Conservation (phyloP, 306 rosid species). For the Fagus sylvatica region DNA sequence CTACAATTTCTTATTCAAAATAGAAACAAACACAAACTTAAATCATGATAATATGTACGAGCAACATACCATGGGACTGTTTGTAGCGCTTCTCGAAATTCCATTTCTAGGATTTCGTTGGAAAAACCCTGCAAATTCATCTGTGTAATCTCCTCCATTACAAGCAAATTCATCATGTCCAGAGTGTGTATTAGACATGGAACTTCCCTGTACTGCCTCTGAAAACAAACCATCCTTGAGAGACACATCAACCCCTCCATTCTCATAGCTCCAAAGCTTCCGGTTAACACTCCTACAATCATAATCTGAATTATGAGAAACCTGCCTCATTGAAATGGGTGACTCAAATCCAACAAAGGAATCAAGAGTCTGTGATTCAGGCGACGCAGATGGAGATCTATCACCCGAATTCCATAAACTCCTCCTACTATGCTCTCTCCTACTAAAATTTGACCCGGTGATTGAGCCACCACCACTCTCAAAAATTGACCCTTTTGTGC, state of each 20-base stretch:
- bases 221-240: conserved; percentile 81
- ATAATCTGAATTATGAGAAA: conserved; percentile 33
- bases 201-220: conserved; percentile 32
- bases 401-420: conserved; percentile 42
- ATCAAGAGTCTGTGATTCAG: conserved; percentile 62
- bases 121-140: conserved; percentile 62
- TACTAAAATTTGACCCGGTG: conserved; percentile 63
- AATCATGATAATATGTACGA: background rate
- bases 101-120: conserved; percentile 43
- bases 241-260: conserved; percentile 78
- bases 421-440: conserved; percentile 42
- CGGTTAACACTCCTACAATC: conserved; percentile 59
- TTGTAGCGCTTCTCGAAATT: conserved; percentile 60
- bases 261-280: conserved; percentile 68
- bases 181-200: conserved; percentile 35
- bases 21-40: background rate
- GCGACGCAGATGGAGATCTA: conserved; percentile 60
- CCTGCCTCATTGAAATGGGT: conserved; percentile 46
- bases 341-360: conserved; percentile 66
- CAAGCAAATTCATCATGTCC: conserved; percentile 22
- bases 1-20: background rate
- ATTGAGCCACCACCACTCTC: conserved; percentile 53
- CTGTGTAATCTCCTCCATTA: conserved; percentile 29
- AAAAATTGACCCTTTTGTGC: conserved; percentile 47
- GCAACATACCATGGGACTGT: conserved; percentile 73